A percentile compares a stretch with the other conserved stretches of the same genome.
Evolutionary conservation across 1,284 basidiomycete species (phyloP).

Genomic region (Wolfiporia cocos): DNA sequence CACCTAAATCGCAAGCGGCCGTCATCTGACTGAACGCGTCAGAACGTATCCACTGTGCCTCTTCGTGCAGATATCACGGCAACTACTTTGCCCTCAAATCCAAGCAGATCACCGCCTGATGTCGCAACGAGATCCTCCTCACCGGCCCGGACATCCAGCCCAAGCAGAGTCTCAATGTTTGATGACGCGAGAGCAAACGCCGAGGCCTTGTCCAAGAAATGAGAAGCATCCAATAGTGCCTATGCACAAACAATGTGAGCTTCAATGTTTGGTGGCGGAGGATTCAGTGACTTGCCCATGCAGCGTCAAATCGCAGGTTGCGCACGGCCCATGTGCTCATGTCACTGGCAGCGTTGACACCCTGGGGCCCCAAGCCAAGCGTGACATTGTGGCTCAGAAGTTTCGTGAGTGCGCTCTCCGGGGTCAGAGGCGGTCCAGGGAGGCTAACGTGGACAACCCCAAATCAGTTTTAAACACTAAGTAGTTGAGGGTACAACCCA

Average conservation of each 20-base stretch:
- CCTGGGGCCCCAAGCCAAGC: conserved; percentile 39
- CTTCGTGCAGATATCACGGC: conserved; percentile 48
- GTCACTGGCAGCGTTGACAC: conserved; percentile 14
- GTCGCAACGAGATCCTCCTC: conserved; percentile 59
- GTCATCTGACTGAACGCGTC: too few species aligned
- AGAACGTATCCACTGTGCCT: conserved; percentile 40
- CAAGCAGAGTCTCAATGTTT: conserved; percentile 47
- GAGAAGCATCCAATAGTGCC: conserved; percentile 31
- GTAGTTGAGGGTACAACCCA: conserved; percentile 14
- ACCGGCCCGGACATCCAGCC: conserved; percentile 23
- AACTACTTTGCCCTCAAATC: conserved; percentile 51
- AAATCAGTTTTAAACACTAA: background rate
- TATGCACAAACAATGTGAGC: conserved; percentile 5
- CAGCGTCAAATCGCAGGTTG: conserved; percentile 47
- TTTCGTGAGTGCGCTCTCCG: conserved; percentile 37
- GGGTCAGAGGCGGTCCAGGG: conserved; percentile 44
- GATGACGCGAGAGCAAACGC: conserved; percentile 41
- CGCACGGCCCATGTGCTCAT: conserved; percentile 41
- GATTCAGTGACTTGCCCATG: conserved; percentile 31
- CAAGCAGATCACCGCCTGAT: conserved; percentile 51
- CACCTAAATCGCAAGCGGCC: too few species aligned
- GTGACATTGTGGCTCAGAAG: conserved; percentile 43
- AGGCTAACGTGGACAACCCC: conserved; percentile 26
- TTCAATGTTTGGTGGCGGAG: background rate
- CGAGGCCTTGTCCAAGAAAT: conserved; percentile 31